These are phyloP conservation scores for Aspergillus asperescens DNA, from an alignment of 495 filamentous ascomycete species.

Conservation along the genomic window DNA sequence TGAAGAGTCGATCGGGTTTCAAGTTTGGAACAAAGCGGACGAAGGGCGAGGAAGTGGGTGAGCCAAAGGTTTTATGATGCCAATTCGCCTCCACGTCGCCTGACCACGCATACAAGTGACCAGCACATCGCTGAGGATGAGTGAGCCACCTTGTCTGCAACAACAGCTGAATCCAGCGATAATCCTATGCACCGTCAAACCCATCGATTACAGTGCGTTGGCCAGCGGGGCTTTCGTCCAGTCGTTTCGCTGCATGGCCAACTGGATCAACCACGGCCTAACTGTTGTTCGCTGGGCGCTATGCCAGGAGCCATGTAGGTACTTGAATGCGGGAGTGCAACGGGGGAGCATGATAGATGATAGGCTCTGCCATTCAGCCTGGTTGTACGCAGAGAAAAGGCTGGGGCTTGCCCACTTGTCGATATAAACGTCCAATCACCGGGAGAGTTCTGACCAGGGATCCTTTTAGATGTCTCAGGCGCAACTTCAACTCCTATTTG, in stretches of 20 bases:
- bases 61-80: slow-evolving; percentile 15
- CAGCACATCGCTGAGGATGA: slow-evolving; percentile 21
- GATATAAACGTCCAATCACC: slow-evolving; percentile 9
- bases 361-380: slow-evolving; percentile 6
- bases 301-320: slow-evolving; percentile 20
- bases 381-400: not conserved
- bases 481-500: not conserved
- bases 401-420: slow-evolving; percentile 4
- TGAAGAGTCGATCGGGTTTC: slow-evolving; percentile 4
- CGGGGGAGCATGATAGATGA: slow-evolving; percentile 14
- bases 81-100: slow-evolving; percentile 11
- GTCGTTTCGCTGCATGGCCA: slow-evolving; percentile 27
- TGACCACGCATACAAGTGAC: slow-evolving; percentile 25
- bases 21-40: not conserved
- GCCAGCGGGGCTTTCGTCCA: slow-evolving; percentile 24
- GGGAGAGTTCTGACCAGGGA: no score
- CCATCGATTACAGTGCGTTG: slow-evolving; percentile 19
- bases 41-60: not conserved
- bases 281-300: slow-evolving; percentile 12
- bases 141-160: slow-evolving; percentile 19
- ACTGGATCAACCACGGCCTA: slow-evolving; percentile 17
- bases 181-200: slow-evolving; percentile 7
- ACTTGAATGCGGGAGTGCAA: slow-evolving; percentile 15
- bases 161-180: slow-evolving; percentile 17
- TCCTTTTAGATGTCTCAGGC: not conserved